These are phyloP conservation scores for Pyrrhoderma noxium DNA, from an alignment of 1,284 basidiomycete genomes.

Conservation along the genomic window DNA sequence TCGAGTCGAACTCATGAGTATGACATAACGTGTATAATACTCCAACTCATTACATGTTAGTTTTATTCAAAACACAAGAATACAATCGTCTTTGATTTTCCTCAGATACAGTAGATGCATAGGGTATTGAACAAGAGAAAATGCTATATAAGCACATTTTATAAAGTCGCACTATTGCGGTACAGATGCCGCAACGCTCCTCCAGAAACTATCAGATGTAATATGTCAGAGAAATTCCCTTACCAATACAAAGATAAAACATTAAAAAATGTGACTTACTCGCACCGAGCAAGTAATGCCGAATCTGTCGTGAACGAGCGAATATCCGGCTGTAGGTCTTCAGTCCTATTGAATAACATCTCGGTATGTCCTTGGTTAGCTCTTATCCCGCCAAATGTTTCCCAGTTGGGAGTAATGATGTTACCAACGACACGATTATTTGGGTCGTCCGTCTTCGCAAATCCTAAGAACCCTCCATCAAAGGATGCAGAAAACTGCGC, in stretches of 20 bases:
- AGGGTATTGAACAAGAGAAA: no score
- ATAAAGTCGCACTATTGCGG: no score
- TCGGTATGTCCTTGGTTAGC: slow-evolving; percentile 22
- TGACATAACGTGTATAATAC: no score
- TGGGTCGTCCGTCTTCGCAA: slow-evolving; percentile 31
- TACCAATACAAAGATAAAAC: not conserved
- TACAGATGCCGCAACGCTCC: slow-evolving; percentile 10
- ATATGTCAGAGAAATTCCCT: no score
- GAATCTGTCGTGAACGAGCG: slow-evolving; percentile 10
- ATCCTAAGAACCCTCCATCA: slow-evolving; percentile 34
- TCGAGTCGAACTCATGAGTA: not conserved
- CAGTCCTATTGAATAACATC: slow-evolving; percentile 24
- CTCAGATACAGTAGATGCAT: no score
- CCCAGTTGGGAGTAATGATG: slow-evolving; percentile 29
- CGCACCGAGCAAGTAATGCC: slow-evolving; percentile 8
- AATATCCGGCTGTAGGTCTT: slow-evolving; percentile 12
- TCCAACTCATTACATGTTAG: no score
- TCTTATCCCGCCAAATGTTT: slow-evolving; percentile 17
- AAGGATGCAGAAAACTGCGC: slow-evolving; percentile 34
- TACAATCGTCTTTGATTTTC: no score
- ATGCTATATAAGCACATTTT: no score
- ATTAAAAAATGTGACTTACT: not conserved
- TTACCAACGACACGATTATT: slow-evolving; percentile 29
- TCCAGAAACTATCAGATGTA: slow-evolving; percentile 7
- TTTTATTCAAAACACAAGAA: no score